These are phyloP conservation scores for Xylariaceae sp. DNA, from an alignment of 2,329 filamentous ascomycete species.

Conservation along the genomic window DNA sequence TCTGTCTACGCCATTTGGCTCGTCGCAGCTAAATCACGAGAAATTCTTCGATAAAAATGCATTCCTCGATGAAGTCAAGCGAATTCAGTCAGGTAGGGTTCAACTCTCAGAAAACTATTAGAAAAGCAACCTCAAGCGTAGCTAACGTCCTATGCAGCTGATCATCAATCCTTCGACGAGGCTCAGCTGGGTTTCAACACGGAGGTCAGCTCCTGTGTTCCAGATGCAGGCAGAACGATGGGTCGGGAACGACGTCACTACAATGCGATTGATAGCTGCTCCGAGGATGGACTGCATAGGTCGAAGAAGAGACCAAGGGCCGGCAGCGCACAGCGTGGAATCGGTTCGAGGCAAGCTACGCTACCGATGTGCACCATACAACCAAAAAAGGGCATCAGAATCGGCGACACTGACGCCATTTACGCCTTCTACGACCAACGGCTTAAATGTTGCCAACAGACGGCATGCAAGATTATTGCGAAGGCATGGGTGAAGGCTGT, in stretches of 20 bases:
- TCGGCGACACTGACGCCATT: constrained; percentile 50
- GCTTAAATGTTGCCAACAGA: constrained; percentile 64
- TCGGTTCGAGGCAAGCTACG: constrained; percentile 38
- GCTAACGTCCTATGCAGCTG: constrained; percentile 2
- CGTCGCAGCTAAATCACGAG: constrained; percentile 28
- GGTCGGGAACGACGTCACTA: constrained; percentile 10
- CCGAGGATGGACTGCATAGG: constrained; percentile 30
- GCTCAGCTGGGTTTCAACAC: constrained; percentile 18
- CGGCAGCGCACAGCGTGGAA: neutral
- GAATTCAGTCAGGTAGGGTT: constrained; percentile 37
- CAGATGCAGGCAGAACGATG: constrained; percentile 16
- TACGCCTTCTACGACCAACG: constrained; percentile 56
- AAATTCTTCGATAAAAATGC: constrained; percentile 44
- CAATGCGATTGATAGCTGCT: constrained; percentile 14
- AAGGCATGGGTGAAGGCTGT: constrained; percentile 73
- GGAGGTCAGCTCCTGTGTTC: constrained; percentile 9
- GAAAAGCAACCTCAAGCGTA: neutral
- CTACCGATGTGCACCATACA: constrained; percentile 33
- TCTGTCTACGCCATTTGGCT: constrained; percentile 32
- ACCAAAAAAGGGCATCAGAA: constrained; percentile 43
- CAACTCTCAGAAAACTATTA: neutral
- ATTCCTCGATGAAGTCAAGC: constrained; percentile 38
- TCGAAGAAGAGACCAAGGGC: constrained; percentile 35
- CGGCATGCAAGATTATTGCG: constrained; percentile 64
- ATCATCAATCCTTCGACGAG: constrained; percentile 13